Percentiles rank a stretch among this genome's conserved stretches.
Evolutionary conservation across 2,329 filamentous ascomycete genomes (phyloP).

Genomic region (Graphiopsis chlorocephala): DNA sequence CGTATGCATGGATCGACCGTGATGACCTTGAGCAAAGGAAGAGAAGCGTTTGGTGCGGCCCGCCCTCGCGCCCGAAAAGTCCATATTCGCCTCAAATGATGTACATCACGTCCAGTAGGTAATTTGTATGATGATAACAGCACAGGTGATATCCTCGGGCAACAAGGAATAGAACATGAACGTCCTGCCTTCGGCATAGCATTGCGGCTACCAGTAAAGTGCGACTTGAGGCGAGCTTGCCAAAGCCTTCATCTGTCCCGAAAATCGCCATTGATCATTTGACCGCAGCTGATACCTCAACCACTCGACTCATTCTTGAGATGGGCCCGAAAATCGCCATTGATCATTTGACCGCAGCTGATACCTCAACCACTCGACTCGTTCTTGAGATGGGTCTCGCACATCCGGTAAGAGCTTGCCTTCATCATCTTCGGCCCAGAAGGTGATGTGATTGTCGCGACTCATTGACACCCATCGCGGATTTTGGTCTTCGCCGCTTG

Average conservation of each 20-base stretch:
- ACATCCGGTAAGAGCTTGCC: background rate
- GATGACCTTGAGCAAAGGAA: no score
- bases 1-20: no score
- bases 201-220: background rate
- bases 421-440: background rate
- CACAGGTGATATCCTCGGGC: no score
- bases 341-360: background rate
- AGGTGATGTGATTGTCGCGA: background rate
- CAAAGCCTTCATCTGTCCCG: background rate
- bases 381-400: background rate
- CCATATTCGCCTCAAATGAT: no score
- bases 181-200: background rate
- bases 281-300: background rate
- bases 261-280: background rate
- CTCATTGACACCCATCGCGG: background rate
- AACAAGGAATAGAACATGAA: no score
- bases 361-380: slow-evolving; percentile 1
- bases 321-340: background rate
- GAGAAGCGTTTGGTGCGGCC: no score
- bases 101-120: no score
- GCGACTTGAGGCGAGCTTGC: background rate
- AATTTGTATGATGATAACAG: no score
- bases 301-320: background rate
- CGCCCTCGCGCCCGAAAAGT: no score
- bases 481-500: background rate